Evolutionary conservation across 2,329 filamentous ascomycete species (phyloP).

Genomic region (Diaporthe humulicola): DNA sequence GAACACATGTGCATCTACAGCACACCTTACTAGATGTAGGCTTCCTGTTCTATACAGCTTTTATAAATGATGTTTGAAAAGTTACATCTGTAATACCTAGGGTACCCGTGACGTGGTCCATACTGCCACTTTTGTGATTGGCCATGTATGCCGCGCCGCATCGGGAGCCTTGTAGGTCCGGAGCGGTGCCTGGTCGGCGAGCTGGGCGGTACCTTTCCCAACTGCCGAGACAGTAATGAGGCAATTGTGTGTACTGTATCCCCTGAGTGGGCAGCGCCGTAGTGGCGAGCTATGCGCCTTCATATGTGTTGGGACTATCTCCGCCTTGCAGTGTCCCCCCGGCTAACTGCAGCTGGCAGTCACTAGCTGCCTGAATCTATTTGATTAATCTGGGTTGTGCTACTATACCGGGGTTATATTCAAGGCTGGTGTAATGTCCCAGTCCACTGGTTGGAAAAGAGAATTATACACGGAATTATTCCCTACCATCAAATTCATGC

Average conservation of each 20-base stretch:
- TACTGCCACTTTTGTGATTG: constrained; percentile 18
- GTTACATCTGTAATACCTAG: neutral
- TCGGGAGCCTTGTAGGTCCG: constrained; percentile 6
- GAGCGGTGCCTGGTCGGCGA: constrained; percentile 16
- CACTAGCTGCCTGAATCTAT: neutral
- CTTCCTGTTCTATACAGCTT: neutral
- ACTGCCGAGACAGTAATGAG: constrained; percentile 4
- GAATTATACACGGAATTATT: neutral
- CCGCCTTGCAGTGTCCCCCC: neutral
- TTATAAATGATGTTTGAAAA: neutral
- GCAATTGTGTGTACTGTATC: neutral
- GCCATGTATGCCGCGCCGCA: constrained; percentile 9
- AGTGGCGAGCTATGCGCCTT: no score
- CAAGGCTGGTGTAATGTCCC: neutral
- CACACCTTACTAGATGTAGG: neutral
- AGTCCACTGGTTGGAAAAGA: no score
- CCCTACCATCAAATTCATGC: neutral
- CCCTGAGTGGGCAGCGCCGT: no score
- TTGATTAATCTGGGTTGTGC: neutral
- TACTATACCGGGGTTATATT: neutral
- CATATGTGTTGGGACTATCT: neutral
- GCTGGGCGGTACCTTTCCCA: neutral
- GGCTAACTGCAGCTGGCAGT: neutral
- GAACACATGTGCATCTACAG: neutral
- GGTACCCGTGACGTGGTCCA: no score